Percentiles rank a stretch among this genome's conserved stretches.
These are phyloP conservation scores for Naganishia cerealis DNA, from an alignment of 1,284 basidiomycete species.

Conservation along the genomic window DNA sequence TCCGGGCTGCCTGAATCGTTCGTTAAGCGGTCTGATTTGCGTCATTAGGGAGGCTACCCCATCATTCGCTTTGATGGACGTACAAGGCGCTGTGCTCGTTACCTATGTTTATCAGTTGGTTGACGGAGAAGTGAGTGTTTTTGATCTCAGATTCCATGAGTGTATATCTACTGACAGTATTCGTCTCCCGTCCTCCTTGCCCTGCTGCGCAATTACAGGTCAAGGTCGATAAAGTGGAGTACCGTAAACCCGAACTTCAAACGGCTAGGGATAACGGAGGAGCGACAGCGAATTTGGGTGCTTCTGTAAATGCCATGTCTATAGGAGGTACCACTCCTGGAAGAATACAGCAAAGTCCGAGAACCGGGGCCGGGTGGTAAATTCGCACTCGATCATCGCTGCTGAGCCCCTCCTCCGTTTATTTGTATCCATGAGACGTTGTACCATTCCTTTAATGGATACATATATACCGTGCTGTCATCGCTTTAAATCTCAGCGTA, in stretches of 20 bases:
- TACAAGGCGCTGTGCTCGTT: conserved; percentile 89
- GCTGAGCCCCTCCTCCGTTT: background rate
- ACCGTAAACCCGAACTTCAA: conserved; percentile 50
- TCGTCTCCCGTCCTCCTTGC: no score
- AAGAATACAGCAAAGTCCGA: conserved; percentile 25
- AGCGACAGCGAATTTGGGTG: conserved; percentile 16
- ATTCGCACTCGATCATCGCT: no score
- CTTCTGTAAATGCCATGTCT: conserved; percentile 23
- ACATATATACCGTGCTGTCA: background rate
- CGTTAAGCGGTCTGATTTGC: conserved; percentile 28
- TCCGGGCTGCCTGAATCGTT: conserved; percentile 24
- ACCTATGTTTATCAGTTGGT: conserved; percentile 94
- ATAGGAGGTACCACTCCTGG: conserved; percentile 16
- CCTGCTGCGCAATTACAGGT: conserved; percentile 43
- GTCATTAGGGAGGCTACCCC: conserved; percentile 62
- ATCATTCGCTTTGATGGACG: conserved; percentile 89
- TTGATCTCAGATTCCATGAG: background rate
- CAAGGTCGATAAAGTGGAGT: conserved; percentile 58
- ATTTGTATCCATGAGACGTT: conserved; percentile 14
- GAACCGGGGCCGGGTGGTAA: conserved; percentile 19
- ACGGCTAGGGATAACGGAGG: conserved; percentile 6
- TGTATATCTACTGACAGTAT: background rate
- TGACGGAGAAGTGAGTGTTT: conserved; percentile 73
- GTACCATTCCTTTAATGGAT: background rate
- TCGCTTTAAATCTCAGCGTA: background rate